Evolutionary conservation across 176 grass and related monocot genomes (phyloP).

Genomic region (Stipa capillata): DNA sequence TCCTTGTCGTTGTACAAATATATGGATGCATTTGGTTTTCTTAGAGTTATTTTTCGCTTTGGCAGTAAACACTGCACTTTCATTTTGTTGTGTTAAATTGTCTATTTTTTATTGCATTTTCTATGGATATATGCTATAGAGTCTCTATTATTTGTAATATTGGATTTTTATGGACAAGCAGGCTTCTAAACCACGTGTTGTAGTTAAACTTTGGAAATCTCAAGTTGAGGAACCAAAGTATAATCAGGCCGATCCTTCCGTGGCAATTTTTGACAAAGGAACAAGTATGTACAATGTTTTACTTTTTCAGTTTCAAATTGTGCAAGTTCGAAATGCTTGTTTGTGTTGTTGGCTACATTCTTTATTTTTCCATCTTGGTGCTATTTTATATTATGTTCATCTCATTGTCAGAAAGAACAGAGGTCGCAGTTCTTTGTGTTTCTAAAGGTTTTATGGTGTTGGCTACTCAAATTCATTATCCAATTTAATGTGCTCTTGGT

Average conservation of each 20-base stretch:
- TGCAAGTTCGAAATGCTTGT: slow-evolving; percentile 3
- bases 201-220: slow-evolving; percentile 76
- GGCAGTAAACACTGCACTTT: not conserved
- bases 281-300: slow-evolving; percentile 61
- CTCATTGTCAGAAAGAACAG: not conserved
- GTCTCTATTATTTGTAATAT: not conserved
- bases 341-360: not conserved
- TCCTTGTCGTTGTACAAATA: not conserved
- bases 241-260: slow-evolving; percentile 53
- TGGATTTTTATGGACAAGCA: not conserved
- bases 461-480: slow-evolving; percentile 8
- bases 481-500: not conserved
- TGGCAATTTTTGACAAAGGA: slow-evolving; percentile 67
- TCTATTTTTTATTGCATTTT: not conserved
- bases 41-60: not conserved
- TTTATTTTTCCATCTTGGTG: slow-evolving; percentile 8
- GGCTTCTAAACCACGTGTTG: slow-evolving; percentile 19
- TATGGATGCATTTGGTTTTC: not conserved
- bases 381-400: not conserved
- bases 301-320: slow-evolving; percentile 2
- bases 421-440: not conserved
- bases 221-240: slow-evolving; percentile 73
- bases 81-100: not conserved
- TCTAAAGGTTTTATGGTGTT: not conserved
- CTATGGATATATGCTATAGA: not conserved